Evolutionary conservation across 148 eudicot genomes (phyloP).

Genomic region (Camellia japonica): DNA sequence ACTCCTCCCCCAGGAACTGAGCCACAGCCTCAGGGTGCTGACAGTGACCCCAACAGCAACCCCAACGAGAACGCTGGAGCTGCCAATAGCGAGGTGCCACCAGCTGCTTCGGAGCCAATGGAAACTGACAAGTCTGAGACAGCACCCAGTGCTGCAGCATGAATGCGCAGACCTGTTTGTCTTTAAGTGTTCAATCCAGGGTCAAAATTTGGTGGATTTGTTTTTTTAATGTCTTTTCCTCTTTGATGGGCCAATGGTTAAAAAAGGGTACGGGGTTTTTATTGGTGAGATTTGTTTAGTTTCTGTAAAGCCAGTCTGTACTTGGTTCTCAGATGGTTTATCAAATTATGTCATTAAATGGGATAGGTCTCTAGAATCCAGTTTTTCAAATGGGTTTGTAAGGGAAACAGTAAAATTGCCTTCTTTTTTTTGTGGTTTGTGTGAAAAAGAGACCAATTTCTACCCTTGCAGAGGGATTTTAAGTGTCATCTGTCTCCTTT

Average conservation of each 20-base stretch:
- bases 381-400: conserved; percentile 1
- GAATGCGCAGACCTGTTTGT: not conserved
- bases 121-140: conserved; percentile 51
- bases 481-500: not conserved
- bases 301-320: conserved; percentile 9
- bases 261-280: not conserved
- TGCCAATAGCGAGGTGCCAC: conserved; percentile 29
- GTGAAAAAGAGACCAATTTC: not conserved
- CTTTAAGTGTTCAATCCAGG: not conserved
- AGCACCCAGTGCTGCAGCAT: conserved; percentile 18
- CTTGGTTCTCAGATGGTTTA: not conserved
- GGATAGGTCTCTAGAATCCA: conserved; percentile 14
- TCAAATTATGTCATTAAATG: not conserved
- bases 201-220: not conserved
- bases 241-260: conserved; percentile 5
- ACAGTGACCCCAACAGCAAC: conserved; percentile 24
- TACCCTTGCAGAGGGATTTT: not conserved
- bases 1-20: conserved; percentile 39
- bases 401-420: not conserved
- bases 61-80: conserved; percentile 34
- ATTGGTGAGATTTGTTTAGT: conserved; percentile 1
- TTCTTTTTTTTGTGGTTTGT: not conserved
- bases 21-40: conserved; percentile 44
- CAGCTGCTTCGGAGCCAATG: conserved; percentile 44
- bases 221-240: not conserved